Base-by-base conservation (phyloP, 1,139 yeast genomes). In the Debaryomycetaceae sp. region DNA sequence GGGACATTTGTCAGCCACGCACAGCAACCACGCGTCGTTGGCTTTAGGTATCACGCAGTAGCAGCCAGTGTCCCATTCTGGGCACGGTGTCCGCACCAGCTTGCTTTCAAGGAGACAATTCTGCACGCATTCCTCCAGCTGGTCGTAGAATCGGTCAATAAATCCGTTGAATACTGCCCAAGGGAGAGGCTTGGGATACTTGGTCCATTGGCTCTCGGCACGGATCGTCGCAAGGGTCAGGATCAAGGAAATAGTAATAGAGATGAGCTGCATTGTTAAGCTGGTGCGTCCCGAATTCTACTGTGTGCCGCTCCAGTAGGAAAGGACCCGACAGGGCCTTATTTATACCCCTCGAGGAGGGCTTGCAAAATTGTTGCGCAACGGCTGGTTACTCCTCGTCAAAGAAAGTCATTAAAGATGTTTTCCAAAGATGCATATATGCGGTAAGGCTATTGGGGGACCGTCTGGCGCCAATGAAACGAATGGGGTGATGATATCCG, bases 51-150 rank as follows among this genome's bases (percentile, higher is more conserved):
- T 65, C 23, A 64, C 68, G 49, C 73, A 67, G 41, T 66, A 54
- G 45, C 73, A 67, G 4, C 73, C 73, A 25, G 73, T 58, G 39
- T 67, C 73, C 73, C 73, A 66, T 53, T 64, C 63, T 27, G 73
- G 73, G 43, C 73, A 67, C 27, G 67, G 68, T 10, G 67, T 60
- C 13, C 44, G 45, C 30, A 51, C 45, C 21, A 37, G 26, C 16
- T 23, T 38, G 31, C 49, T 47, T 33, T 45, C 45, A 15, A 38
- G 44, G 15, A 58, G 62, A 53, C 73, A 66, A 2, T 43, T 40
- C 40, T 57, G 44, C 27, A 72, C 74, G 47, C 74, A 68, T 3
- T 45, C 36, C 21, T 73, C 72, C 23, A 63, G 48, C 10, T 38
- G 34, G 30, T 38, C 51, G 41, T 58, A 54, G 32, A 68, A 59